Evolutionary conservation across 208 protist genomes (phyloP), one percentile per base, ranked within the genome.

Genomic region (Wallacemonas collosoma): DNA sequence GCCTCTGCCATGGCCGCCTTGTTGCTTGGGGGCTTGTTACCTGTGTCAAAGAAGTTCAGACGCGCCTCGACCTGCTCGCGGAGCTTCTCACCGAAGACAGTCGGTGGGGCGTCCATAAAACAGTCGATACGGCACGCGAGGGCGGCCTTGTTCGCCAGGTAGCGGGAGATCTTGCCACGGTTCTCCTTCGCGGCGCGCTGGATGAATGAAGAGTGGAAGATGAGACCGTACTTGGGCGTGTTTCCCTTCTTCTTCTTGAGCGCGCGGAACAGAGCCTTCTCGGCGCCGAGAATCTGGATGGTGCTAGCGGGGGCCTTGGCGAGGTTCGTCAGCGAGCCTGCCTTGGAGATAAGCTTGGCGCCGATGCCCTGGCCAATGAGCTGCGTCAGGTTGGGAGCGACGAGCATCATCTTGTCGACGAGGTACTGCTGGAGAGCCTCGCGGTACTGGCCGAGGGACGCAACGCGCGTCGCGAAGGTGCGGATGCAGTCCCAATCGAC

Each of bases 201-300:
- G 71, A 99, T 98, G 81, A 99, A 98, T 7, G 91, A 92, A 17
- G 98, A 98, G 90, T 99, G 97, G 85, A 98, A 99, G 82, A 99
- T 99, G 50, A 99, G 95, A 70, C 99, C 99, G 80, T 99, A 99
- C 89, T 99, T 99, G 75, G 99, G 99, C 6, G 99, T 99, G 89
- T 99, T 99, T 62, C 97, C 97, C 80, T 95, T 94, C 47, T 95
- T 91, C 86, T 99, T 99, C 87, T 99, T 99, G 14, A 99, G 89
- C 1, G 98, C 98, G 44, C 98, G 93, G 96, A 99, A 99, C 36
- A 99, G 94, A 5, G 99, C 99, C 93, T 99, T 99, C 87, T 99
- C 99, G 45, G 99, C 99, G 72, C 99, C 99, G 8, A 99, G 90
- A 81, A 99, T 99, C 86, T 99, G 99, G 44, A 99, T 98, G 14